Evolutionary conservation across 495 filamentous ascomycete genomes (phyloP).

Genomic region (Mytilinidion resinicola): DNA sequence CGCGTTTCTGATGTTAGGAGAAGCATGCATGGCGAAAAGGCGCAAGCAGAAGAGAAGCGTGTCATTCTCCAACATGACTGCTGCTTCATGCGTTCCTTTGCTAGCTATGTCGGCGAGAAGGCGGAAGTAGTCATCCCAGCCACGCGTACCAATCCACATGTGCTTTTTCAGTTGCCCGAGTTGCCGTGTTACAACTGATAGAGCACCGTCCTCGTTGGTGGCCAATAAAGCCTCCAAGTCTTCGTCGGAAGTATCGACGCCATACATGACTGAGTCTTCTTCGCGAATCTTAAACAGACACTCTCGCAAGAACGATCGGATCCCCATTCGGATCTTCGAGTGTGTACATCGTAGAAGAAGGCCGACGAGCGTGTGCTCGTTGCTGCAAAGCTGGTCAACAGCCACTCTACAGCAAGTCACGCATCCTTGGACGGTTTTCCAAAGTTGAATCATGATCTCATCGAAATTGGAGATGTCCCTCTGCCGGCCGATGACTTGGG

Average conservation of each 20-base stretch:
- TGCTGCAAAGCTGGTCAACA: constrained; percentile 57
- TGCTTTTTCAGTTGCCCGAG: constrained; percentile 5
- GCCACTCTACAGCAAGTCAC: constrained; percentile 50
- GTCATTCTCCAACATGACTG: constrained; percentile 10
- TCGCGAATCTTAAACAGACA: constrained; percentile 20
- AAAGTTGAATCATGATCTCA: constrained; percentile 48
- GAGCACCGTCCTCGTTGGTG: constrained; percentile 8
- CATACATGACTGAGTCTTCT: constrained; percentile 20
- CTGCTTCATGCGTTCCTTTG: constrained; percentile 19
- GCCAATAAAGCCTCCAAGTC: constrained; percentile 10
- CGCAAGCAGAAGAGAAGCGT: constrained; percentile 17
- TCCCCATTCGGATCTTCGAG: constrained; percentile 52
- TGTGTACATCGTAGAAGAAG: constrained; percentile 62
- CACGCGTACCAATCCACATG: background rate
- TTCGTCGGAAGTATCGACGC: constrained; percentile 13
- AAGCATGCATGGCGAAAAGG: constrained; percentile 19
- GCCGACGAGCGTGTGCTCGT: constrained; percentile 54
- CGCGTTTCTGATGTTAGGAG: background rate
- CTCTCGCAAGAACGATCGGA: constrained; percentile 26
- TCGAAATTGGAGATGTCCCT: constrained; percentile 65
- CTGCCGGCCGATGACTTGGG: constrained; percentile 67
- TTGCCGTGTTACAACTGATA: background rate
- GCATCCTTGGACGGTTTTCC: constrained; percentile 49
- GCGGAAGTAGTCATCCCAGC: constrained; percentile 26
- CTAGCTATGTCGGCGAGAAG: constrained; percentile 15